Evolutionary conservation across 23 red algal species (phyloP).

Genomic region (Gracilaria gracilis): DNA sequence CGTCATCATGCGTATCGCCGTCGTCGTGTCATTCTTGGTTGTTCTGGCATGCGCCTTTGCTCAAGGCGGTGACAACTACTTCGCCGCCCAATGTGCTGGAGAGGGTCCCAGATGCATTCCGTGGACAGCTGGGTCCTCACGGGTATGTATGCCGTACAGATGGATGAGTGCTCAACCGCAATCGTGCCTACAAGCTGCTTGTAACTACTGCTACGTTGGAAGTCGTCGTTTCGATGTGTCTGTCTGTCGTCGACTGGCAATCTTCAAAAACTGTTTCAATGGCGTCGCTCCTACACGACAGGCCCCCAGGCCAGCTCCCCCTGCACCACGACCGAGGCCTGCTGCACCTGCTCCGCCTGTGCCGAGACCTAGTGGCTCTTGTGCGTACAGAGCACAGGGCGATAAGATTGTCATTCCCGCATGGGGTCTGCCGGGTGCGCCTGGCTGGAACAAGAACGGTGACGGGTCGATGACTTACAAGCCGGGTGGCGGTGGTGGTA

Average conservation of each 20-base stretch:
- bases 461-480: conserved; percentile 20
- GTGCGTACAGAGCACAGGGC: conserved; percentile 18
- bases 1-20: neutral
- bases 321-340: neutral
- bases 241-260: conserved; percentile 37
- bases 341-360: neutral
- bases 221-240: conserved; percentile 10
- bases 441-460: conserved; percentile 21
- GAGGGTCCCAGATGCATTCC: conserved; percentile 48
- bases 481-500: conserved; percentile 24
- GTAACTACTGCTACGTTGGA: conserved; percentile 36
- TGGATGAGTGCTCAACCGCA: conserved; percentile 55
- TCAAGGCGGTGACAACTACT: conserved; percentile 41
- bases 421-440: neutral
- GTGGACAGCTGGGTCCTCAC: conserved; percentile 20
- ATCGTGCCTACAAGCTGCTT: conserved; percentile 15
- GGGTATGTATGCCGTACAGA: conserved; percentile 13
- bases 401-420: conserved; percentile 55
- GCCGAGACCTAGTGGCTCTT: neutral
- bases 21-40: neutral
- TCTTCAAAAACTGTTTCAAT: conserved; percentile 68
- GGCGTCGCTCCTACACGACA: conserved; percentile 15
- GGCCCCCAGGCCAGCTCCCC: neutral
- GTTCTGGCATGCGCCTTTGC: neutral
- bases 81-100: conserved; percentile 33